phyloP scores from a whole-genome alignment of 768 basidiomycete species.

The Gyrodon lividus region DNA sequence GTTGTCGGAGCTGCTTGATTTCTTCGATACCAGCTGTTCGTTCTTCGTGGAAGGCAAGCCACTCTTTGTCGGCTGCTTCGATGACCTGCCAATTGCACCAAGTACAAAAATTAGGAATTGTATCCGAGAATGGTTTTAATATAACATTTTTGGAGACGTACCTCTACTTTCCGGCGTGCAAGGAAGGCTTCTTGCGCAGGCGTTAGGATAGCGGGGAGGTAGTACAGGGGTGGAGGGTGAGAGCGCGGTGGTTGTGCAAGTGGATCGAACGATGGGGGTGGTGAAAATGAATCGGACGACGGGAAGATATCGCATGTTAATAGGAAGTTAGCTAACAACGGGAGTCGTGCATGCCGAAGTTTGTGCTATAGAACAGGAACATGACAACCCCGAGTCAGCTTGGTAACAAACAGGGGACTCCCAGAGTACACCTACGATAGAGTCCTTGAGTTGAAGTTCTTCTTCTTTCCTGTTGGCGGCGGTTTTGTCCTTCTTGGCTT shows the following conservation, averaged over 20 bases:
- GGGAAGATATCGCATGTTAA: constrained; percentile 70
- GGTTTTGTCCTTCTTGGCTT: constrained; percentile 82
- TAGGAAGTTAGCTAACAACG: constrained; percentile 71
- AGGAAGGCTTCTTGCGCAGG: constrained; percentile 71
- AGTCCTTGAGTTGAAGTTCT: constrained; percentile 78
- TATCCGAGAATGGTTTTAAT: not conserved
- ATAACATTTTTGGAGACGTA: constrained; percentile 25
- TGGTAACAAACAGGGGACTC: not conserved
- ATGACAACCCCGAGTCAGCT: constrained; percentile 1
- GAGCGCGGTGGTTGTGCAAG: constrained; percentile 54
- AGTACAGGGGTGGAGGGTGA: constrained; percentile 77
- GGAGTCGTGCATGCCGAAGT: constrained; percentile 68
- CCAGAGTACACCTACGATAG: constrained; percentile 53
- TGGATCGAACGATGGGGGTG: constrained; percentile 29
- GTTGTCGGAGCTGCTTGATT: constrained; percentile 57
- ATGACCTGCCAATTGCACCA: constrained; percentile 42
- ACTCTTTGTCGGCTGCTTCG: constrained; percentile 67
- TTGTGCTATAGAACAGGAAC: constrained; percentile 53
- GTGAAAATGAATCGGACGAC: constrained; percentile 30
- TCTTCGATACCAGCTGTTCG: constrained; percentile 58
- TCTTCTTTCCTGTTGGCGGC: constrained; percentile 77
- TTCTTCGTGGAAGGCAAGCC: constrained; percentile 62
- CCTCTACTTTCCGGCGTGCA: constrained; percentile 60
- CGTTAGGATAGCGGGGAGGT: constrained; percentile 67
- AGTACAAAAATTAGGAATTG: not conserved